Percentiles rank a stretch among this genome's conserved stretches.
Evolutionary conservation across 768 basidiomycete genomes (phyloP).

Genomic region (Boletus subcaerulescens): DNA sequence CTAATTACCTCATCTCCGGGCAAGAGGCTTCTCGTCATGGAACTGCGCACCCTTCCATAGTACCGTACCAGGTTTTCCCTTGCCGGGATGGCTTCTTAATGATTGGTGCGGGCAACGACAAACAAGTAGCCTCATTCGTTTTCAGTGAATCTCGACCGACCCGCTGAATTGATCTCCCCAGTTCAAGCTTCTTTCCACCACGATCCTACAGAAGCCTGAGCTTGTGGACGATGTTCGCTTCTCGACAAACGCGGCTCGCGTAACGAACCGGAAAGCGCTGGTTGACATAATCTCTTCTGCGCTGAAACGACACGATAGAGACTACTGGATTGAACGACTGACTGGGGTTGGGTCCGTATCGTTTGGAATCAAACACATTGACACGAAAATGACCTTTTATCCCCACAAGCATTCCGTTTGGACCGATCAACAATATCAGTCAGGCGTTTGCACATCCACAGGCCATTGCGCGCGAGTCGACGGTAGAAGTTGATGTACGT

Average conservation of each 20-base stretch:
- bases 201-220: constrained; percentile 58
- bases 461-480: constrained; percentile 71
- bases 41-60: constrained; percentile 92
- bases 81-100: constrained; percentile 87
- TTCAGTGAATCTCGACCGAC: background rate
- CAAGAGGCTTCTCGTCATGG: constrained; percentile 82
- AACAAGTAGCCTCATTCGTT: constrained; percentile 50
- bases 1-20: constrained; percentile 87
- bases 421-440: constrained; percentile 88
- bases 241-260: constrained; percentile 70
- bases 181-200: constrained; percentile 67
- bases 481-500: constrained; percentile 75
- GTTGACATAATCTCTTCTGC: constrained; percentile 62
- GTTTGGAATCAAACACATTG: constrained; percentile 4
- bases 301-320: constrained; percentile 55
- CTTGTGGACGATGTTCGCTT: constrained; percentile 64
- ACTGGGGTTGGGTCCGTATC: constrained; percentile 72
- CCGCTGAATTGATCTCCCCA: constrained; percentile 32
- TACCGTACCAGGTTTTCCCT: constrained; percentile 88
- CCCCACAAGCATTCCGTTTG: constrained; percentile 65
- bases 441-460: constrained; percentile 90
- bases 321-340: constrained; percentile 73
- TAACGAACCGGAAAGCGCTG: constrained; percentile 70
- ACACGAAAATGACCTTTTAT: constrained; percentile 7
- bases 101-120: constrained; percentile 92